Evolutionary conservation across 2,329 filamentous ascomycete species (phyloP).

Genomic region (Colletotrichum sp.): DNA sequence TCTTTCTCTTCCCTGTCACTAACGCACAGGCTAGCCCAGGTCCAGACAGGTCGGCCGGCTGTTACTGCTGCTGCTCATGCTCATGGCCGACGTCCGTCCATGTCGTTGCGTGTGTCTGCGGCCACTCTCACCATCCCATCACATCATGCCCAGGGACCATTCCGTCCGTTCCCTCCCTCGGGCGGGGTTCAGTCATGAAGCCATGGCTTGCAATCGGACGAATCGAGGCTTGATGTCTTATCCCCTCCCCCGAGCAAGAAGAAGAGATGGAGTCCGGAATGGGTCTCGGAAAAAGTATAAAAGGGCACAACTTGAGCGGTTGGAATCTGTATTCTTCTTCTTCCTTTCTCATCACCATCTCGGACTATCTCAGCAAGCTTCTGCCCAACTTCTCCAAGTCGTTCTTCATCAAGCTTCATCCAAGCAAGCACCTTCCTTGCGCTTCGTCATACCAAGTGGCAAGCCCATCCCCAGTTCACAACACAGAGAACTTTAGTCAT

Average conservation of each 20-base stretch:
- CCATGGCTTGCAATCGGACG: constrained; percentile 36
- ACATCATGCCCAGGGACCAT: constrained; percentile 36
- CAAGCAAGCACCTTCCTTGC: constrained; percentile 23
- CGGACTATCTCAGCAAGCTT: constrained; percentile 21
- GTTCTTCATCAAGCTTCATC: not conserved
- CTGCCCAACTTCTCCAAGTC: constrained; percentile 21
- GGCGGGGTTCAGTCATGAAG: constrained; percentile 43
- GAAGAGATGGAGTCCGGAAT: constrained; percentile 36
- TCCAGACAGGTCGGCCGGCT: constrained; percentile 27
- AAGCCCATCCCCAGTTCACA: constrained; percentile 12
- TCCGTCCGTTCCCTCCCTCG: constrained; percentile 28
- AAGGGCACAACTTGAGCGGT: constrained; percentile 58
- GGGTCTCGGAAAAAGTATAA: constrained; percentile 63
- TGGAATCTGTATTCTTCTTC: constrained; percentile 50
- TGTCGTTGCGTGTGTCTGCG: not conserved
- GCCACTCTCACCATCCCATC: constrained; percentile 31
- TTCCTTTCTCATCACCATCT: constrained; percentile 50
- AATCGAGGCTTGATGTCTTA: constrained; percentile 50
- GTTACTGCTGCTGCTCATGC: constrained; percentile 31
- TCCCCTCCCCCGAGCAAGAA: constrained; percentile 34
- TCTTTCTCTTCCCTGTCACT: constrained; percentile 11
- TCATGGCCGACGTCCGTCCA: constrained; percentile 35
- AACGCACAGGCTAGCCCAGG: constrained; percentile 19
- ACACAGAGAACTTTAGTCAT: constrained; percentile 22
- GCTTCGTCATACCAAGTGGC: constrained; percentile 9